Base-by-base conservation (phyloP, 108 stramenopile species). In the Skeletonema marinoi region DNA sequence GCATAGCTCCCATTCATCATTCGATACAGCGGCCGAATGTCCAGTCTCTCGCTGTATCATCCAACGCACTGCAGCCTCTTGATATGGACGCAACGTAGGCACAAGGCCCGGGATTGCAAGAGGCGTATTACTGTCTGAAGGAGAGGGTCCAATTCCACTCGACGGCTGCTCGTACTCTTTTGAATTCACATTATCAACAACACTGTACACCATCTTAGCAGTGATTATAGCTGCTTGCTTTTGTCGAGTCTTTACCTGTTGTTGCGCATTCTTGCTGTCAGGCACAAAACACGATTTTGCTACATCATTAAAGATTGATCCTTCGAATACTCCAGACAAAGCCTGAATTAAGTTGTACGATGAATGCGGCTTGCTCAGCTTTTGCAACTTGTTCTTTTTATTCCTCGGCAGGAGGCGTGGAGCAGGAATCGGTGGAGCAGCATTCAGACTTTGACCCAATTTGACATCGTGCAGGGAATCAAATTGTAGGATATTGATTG, bases 61-160 rank as follows among this genome's bases (percentile, higher is more conserved):
- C 92, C 92, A 93, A 21, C 85, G 72, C 6, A 93, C 92, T 42
- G 90, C 89, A 14, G 78, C 77, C 41, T 75, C 74, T 67, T 93
- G 89, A 64, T 93, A 93, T 50, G 85, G 86, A 44, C 89, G 87
- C 61, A 93, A 66, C 4, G 77, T 88, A 33, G 91, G 91, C 10
- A 79, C 60, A 48, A 92, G 79, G 21, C 88, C 88, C 13, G 81
- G 70, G 44, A 89, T 77, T 12, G 64, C 59, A 12, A 77, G 13
- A 60, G 42, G 54, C 29, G 54, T 7, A 9, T 25, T 25, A 7
- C 25, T 9, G 25, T 25, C 30, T 41, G 41, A 42, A 60, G 36
- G 8, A 30, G 51, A 60, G 11, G 17, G n/a, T 11, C 32, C 72
- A 16, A 16, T 50, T 32, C 42, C 44, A 67, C 58, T 14, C 54